Evolutionary conservation across 2,329 filamentous ascomycete genomes (phyloP).

Genomic region (Juglanconis oblonga): DNA sequence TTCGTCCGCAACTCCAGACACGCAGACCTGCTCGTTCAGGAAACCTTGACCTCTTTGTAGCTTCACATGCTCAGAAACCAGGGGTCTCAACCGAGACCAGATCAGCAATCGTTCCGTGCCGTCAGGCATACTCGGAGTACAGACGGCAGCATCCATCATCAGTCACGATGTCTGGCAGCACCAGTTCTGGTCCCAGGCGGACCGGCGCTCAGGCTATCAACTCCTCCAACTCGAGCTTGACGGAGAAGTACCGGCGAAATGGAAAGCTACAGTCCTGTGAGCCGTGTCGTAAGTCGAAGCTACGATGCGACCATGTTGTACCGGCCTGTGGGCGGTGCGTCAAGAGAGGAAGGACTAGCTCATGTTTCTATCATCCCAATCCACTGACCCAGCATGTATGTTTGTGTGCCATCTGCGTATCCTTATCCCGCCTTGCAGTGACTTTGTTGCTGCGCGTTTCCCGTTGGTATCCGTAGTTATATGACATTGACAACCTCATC

Average conservation of each 20-base stretch:
- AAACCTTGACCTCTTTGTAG: background rate
- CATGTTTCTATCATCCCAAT: constrained; percentile 33
- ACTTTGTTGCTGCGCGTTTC: background rate
- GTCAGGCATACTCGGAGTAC: background rate
- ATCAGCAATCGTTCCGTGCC: background rate
- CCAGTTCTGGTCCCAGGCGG: constrained; percentile 24
- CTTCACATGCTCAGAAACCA: background rate
- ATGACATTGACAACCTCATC: background rate
- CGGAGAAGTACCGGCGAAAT: constrained; percentile 32
- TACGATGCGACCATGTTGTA: constrained; percentile 34
- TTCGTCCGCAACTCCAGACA: too few species aligned
- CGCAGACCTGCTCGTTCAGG: background rate
- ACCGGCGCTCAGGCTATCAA: constrained; percentile 5
- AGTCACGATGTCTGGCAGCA: constrained; percentile 7
- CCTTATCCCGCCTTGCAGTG: background rate
- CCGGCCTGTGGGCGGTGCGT: constrained; percentile 32
- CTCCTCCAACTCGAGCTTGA: constrained; percentile 22
- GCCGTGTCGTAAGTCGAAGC: constrained; percentile 32
- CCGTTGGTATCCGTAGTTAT: background rate
- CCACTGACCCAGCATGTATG: constrained; percentile 27
- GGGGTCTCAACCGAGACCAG: background rate
- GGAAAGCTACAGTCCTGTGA: constrained; percentile 34
- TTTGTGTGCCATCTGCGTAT: background rate
- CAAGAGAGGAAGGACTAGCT: constrained; percentile 26
- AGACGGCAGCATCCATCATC: background rate